Percentiles rank a stretch among this genome's conserved stretches.
phyloP scores from a whole-genome alignment of 2,329 filamentous ascomycete species.

The Trichoderma atrobrunneum region DNA sequence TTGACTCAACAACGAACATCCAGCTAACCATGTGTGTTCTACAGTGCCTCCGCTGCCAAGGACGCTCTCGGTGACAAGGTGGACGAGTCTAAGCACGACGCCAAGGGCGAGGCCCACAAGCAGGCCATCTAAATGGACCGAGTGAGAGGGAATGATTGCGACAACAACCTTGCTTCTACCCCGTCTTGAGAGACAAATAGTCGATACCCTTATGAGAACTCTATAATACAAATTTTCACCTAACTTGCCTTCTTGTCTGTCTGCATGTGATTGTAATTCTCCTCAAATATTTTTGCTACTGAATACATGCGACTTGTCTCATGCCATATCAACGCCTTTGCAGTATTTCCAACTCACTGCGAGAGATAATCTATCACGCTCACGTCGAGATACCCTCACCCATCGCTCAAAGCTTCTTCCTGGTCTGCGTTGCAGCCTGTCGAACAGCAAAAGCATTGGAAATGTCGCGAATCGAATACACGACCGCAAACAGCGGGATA shows the following conservation, averaged over 20 bases:
- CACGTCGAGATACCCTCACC: background rate
- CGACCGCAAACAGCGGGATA: constrained; percentile 59
- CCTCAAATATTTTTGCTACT: too few species aligned
- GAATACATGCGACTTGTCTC: background rate
- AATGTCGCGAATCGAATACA: constrained; percentile 54
- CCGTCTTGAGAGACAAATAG: background rate
- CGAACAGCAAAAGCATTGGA: constrained; percentile 47
- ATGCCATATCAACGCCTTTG: background rate
- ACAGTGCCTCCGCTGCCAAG: constrained; percentile 47
- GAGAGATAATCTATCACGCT: background rate
- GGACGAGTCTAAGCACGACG: constrained; percentile 39
- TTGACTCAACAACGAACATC: background rate
- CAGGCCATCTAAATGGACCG: constrained; percentile 34
- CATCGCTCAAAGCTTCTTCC: constrained; percentile 30
- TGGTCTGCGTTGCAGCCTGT: constrained; percentile 18
- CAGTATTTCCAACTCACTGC: background rate
- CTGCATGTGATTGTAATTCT: too few species aligned
- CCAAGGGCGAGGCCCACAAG: constrained; percentile 44
- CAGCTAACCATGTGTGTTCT: constrained; percentile 9
- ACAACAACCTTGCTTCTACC: background rate
- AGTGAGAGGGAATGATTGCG: background rate
- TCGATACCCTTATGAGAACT: constrained; percentile 18
- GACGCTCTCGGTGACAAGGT: constrained; percentile 48
- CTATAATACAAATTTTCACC: constrained; percentile 3
- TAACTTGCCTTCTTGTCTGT: background rate